phyloP scores from a whole-genome alignment of 2,329 filamentous ascomycete genomes.

The Aspergillus alliaceus region DNA sequence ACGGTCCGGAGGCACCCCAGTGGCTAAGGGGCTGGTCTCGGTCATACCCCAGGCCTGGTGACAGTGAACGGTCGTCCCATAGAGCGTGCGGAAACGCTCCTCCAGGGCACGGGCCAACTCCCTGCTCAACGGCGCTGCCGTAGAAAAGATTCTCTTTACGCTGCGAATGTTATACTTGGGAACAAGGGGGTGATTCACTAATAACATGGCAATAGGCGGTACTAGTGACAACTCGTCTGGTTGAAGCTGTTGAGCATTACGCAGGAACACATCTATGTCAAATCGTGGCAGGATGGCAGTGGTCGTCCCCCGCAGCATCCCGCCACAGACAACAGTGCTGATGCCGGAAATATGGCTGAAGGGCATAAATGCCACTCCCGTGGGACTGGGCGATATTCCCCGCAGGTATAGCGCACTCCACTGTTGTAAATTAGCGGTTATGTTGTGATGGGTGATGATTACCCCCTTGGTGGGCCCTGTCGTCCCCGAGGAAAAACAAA shows the following conservation, averaged over 20 bases:
- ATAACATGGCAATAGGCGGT: conserved; percentile 61
- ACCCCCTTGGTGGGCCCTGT: conserved; percentile 62
- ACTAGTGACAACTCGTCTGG: conserved; percentile 59
- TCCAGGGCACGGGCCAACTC: conserved; percentile 60
- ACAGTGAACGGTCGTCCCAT: no score
- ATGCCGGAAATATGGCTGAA: no score
- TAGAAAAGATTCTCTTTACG: conserved; percentile 58
- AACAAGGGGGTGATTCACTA: conserved; percentile 52
- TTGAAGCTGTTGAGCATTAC: conserved; percentile 66
- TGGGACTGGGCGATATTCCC: conserved; percentile 53
- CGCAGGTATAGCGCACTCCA: conserved; percentile 63
- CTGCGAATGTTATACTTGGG: conserved; percentile 56
- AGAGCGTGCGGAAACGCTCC: conserved; percentile 61
- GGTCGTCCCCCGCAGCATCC: no score
- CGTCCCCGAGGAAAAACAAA: conserved; percentile 47
- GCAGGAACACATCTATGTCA: no score
- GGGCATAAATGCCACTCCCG: no score
- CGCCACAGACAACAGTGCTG: conserved; percentile 59
- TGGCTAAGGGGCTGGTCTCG: no score
- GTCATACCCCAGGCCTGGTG: conserved; percentile 71
- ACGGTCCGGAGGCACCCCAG: no score
- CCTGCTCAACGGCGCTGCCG: conserved; percentile 58
- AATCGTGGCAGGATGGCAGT: no score
- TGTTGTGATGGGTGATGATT: conserved; percentile 58
- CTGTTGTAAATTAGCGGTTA: no score